These are phyloP conservation scores for Starmerella bombicola DNA, from an alignment of 805 yeast species.

Conservation along the genomic window DNA sequence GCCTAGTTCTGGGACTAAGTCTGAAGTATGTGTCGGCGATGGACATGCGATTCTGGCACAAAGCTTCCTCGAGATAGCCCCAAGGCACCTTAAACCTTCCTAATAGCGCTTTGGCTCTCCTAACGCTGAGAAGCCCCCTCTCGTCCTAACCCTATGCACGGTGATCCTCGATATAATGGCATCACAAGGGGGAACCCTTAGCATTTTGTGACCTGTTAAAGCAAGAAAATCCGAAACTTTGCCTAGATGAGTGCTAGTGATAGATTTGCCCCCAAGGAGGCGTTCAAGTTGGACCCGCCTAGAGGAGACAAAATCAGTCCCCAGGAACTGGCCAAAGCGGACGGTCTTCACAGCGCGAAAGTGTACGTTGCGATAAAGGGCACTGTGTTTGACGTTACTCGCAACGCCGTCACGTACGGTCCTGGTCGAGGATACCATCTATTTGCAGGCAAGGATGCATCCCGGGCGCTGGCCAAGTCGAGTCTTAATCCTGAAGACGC, in stretches of 20 bases:
- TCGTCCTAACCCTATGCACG: too few relatives aligned
- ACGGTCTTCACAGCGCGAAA: conserved; percentile 34
- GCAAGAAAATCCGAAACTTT: too few relatives aligned
- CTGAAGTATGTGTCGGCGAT: conserved; percentile 15
- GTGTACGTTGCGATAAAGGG: conserved; percentile 70
- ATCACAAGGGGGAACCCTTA: too few relatives aligned
- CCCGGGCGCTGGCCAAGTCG: conserved; percentile 63
- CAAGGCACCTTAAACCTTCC: too few relatives aligned
- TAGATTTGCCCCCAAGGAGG: conserved; percentile 43
- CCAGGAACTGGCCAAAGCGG: conserved; percentile 35
- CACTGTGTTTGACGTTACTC: conserved; percentile 62
- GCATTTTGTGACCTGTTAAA: too few relatives aligned
- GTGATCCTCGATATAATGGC: too few relatives aligned
- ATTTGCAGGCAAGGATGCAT: conserved; percentile 65
- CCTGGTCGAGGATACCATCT: conserved; percentile 61
- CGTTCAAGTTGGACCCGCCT: conserved; percentile 43
- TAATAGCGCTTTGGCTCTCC: too few relatives aligned
- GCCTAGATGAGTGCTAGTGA: conserved; percentile 18
- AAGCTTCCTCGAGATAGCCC: too few relatives aligned
- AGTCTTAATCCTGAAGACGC: conserved; percentile 45
- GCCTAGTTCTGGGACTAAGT: conserved; percentile 18
- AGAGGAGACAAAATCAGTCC: conserved; percentile 34
- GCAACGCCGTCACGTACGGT: conserved; percentile 57
- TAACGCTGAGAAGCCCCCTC: too few relatives aligned
- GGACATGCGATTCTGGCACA: conserved; percentile 3